These are phyloP conservation scores for Rhodotorula graminis DNA, from an alignment of 768 basidiomycete species.

Conservation along the genomic window DNA sequence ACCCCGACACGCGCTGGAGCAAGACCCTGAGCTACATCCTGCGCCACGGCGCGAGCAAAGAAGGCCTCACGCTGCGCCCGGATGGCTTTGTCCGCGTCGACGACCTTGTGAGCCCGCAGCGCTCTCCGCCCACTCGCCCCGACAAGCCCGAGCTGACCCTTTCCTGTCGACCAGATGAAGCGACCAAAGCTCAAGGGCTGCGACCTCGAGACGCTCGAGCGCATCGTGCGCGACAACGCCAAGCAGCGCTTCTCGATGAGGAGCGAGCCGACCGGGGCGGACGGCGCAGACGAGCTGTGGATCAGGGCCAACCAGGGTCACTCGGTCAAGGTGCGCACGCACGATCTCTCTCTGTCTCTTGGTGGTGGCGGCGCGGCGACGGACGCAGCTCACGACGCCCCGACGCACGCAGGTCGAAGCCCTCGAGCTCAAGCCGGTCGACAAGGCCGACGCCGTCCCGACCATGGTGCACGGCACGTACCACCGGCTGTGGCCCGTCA, in stretches of 20 bases:
- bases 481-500: conserved; percentile 62
- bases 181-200: conserved; percentile 64
- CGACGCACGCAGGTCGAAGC: conserved; percentile 57
- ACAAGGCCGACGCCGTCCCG: conserved; percentile 61
- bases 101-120: conserved; percentile 65
- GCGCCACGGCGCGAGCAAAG: conserved; percentile 77
- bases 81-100: conserved; percentile 81
- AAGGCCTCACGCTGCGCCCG: conserved; percentile 66
- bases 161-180: conserved; percentile 56
- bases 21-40: conserved; percentile 87
- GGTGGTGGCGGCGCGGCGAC: no score
- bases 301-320: conserved; percentile 89
- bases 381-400: neutral
- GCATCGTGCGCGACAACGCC: conserved; percentile 61
- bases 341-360: no score
- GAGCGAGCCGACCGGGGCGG: conserved; percentile 50
- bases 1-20: conserved; percentile 65
- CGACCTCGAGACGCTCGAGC: conserved; percentile 48
- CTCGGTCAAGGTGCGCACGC: conserved; percentile 64
- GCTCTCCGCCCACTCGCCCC: neutral
- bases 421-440: conserved; percentile 61
- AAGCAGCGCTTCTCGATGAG: conserved; percentile 64
- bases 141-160: neutral
- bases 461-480: conserved; percentile 81
- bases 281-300: conserved; percentile 61